Evolutionary conservation across 2,329 filamentous ascomycete genomes (phyloP).

Genomic region (Arthrobotrys musiformis): DNA sequence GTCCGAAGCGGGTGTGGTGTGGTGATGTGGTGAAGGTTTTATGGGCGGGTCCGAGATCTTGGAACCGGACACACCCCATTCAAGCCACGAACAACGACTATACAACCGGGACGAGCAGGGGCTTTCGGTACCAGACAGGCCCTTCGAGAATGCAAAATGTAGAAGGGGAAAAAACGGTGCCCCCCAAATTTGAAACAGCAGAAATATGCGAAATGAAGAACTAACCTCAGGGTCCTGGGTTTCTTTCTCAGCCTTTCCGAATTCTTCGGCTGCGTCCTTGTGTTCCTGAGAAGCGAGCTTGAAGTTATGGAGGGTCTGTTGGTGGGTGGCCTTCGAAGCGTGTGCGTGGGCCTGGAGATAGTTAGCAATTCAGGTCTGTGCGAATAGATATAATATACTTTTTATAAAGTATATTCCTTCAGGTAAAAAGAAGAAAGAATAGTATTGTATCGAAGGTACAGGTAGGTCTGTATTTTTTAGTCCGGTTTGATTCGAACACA

Average conservation of each 20-base stretch:
- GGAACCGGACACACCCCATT: constrained; percentile 38
- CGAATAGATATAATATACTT: no score
- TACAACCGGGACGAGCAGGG: constrained; percentile 37
- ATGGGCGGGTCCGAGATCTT: constrained; percentile 55
- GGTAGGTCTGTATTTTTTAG: not conserved
- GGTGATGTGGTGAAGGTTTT: constrained; percentile 51
- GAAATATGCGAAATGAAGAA: constrained; percentile 49
- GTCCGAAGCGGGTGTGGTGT: constrained; percentile 14
- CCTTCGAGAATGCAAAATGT: constrained; percentile 29
- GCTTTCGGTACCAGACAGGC: constrained; percentile 40
- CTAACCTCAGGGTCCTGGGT: constrained; percentile 56
- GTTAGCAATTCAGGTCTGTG: no score
- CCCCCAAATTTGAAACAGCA: constrained; percentile 34
- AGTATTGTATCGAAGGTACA: not conserved
- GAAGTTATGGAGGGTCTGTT: constrained; percentile 55
- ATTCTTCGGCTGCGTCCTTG: constrained; percentile 55
- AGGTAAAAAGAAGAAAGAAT: not conserved
- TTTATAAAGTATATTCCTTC: no score
- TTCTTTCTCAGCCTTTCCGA: constrained; percentile 53
- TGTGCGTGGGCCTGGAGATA: constrained; percentile 57
- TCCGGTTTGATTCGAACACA: constrained; percentile 9
- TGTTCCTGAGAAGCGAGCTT: constrained; percentile 55
- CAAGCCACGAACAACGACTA: constrained; percentile 49
- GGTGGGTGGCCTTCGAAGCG: constrained; percentile 55
- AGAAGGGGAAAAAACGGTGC: constrained; percentile 12